phyloP scores from a whole-genome alignment of 108 stramenopile species.

The Conticribra guillardii region DNA sequence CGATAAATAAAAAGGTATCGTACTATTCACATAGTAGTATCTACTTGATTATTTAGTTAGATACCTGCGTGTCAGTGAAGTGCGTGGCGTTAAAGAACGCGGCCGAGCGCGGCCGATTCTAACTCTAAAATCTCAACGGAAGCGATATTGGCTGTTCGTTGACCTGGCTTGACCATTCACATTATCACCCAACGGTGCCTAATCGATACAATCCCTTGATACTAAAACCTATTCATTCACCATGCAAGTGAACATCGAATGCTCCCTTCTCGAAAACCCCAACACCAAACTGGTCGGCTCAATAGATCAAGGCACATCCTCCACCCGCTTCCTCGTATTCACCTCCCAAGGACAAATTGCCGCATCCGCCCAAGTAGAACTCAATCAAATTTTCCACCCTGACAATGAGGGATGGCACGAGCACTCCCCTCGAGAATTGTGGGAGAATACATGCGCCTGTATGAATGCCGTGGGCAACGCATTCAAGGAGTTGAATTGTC shows the following conservation, averaged over 20 bases:
- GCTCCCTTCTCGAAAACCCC: background rate
- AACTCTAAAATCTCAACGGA: too few relatives aligned
- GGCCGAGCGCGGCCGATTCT: too few relatives aligned
- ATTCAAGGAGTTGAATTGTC: background rate
- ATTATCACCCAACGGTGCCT: too few relatives aligned
- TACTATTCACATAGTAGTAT: too few relatives aligned
- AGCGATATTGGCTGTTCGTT: too few relatives aligned
- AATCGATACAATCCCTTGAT: too few relatives aligned
- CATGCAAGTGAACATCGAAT: background rate
- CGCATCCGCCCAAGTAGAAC: slow-evolving; percentile 89
- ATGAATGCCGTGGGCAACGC: slow-evolving; percentile 24
- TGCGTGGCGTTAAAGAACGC: too few relatives aligned
- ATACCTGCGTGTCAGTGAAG: too few relatives aligned
- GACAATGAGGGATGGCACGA: slow-evolving; percentile 41
- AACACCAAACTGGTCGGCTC: slow-evolving; percentile 69
- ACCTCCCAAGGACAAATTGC: slow-evolving; percentile 73
- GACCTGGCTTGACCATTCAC: too few relatives aligned
- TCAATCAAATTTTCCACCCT: slow-evolving; percentile 84
- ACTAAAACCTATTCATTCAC: background rate
- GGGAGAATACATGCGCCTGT: slow-evolving; percentile 57
- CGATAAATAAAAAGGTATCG: too few relatives aligned
- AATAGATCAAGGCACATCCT: slow-evolving; percentile 98
- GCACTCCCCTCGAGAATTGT: slow-evolving; percentile 94
- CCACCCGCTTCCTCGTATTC: slow-evolving; percentile 91
- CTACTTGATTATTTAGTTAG: too few relatives aligned